Evolutionary conservation across 2,329 filamentous ascomycete genomes (phyloP).

Genomic region (Mycosphaerella arachidis): DNA sequence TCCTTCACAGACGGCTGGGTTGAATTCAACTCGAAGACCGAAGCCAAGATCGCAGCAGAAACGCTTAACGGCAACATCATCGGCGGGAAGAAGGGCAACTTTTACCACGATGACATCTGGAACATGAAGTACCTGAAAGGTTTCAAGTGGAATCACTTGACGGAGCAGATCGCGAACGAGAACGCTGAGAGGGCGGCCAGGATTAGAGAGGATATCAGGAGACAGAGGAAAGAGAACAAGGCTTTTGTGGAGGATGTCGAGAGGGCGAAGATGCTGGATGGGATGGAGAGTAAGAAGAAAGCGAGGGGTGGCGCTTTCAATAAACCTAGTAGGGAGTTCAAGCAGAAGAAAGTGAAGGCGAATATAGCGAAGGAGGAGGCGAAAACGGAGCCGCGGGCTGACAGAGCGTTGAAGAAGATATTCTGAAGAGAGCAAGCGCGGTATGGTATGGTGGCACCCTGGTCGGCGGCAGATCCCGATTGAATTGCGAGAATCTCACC

Average conservation of each 20-base stretch:
- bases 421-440: conserved; percentile 10
- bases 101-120: conserved; percentile 85
- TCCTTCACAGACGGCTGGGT: conserved; percentile 84
- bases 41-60: conserved; percentile 72
- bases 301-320: conserved; percentile 46
- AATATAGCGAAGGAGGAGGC: conserved; percentile 10
- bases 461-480: no score
- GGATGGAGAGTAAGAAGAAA: conserved; percentile 57
- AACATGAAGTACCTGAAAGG: conserved; percentile 75
- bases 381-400: neutral
- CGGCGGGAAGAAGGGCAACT: conserved; percentile 76
- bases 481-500: no score
- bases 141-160: conserved; percentile 72
- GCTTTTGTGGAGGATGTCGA: conserved; percentile 76
- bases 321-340: conserved; percentile 51
- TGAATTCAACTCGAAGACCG: conserved; percentile 70
- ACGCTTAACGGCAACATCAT: conserved; percentile 73
- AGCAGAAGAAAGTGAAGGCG: conserved; percentile 48
- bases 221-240: conserved; percentile 74
- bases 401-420: conserved; percentile 17
- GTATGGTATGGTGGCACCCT: no score
- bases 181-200: conserved; percentile 73
- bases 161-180: conserved; percentile 74
- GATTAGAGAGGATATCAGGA: conserved; percentile 72
- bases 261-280: conserved; percentile 71